Conservation (phyloP, 768 basidiomycete species). For the Xerocomus potaroensis region DNA sequence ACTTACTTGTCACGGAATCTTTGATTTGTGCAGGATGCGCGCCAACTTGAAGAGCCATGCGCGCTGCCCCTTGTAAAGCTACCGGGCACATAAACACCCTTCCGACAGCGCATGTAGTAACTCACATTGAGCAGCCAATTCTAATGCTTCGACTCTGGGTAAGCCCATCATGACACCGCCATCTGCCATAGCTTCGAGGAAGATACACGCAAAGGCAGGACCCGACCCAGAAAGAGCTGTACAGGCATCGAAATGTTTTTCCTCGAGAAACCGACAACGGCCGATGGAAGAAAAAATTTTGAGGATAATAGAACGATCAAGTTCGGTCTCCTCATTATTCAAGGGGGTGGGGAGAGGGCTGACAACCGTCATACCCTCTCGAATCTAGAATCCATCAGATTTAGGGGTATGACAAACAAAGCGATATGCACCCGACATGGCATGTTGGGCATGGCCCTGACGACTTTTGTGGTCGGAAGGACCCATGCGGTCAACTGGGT, state of each 20-base stretch:
- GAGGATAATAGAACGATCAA: slow-evolving; percentile 69
- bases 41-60: slow-evolving; percentile 89
- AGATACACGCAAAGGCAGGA: slow-evolving; percentile 94
- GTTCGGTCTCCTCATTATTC: slow-evolving; percentile 40
- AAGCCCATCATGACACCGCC: slow-evolving; percentile 99
- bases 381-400: slow-evolving; percentile 58
- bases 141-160: slow-evolving; percentile 88
- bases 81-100: slow-evolving; percentile 3
- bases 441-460: slow-evolving; percentile 98
- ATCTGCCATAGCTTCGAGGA: slow-evolving; percentile 98
- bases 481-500: slow-evolving; percentile 75
- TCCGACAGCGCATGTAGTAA: slow-evolving; percentile 1
- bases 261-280: slow-evolving; percentile 91
- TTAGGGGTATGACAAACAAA: background rate
- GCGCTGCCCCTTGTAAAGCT: slow-evolving; percentile 95
- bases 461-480: slow-evolving; percentile 69
- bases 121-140: slow-evolving; percentile 93
- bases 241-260: slow-evolving; percentile 98
- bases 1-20: slow-evolving; percentile 93
- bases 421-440: slow-evolving; percentile 75
- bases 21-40: slow-evolving; percentile 94
- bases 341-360: slow-evolving; percentile 58
- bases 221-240: slow-evolving; percentile 96
- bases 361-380: slow-evolving; percentile 97
- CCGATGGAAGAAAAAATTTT: slow-evolving; percentile 98